Evolutionary conservation across 108 stramenopile species (phyloP).

Genomic region (Nannochloropsis oceanica): DNA sequence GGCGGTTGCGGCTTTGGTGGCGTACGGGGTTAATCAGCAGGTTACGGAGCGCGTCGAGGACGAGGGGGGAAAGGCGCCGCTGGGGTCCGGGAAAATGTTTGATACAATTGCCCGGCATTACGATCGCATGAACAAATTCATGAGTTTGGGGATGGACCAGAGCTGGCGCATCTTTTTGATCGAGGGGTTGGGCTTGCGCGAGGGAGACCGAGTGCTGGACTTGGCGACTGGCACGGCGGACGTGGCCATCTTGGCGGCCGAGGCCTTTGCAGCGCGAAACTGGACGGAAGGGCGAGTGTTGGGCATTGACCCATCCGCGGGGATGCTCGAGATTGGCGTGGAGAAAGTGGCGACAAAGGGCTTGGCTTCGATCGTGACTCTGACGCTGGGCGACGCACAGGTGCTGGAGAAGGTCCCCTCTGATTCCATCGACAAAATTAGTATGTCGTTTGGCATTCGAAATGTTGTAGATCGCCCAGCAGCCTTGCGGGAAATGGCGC

Average conservation of each 20-base stretch:
- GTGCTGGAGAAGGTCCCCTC: slow-evolving; percentile 32
- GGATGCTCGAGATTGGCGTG: slow-evolving; percentile 62
- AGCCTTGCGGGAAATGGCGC: slow-evolving; percentile 15
- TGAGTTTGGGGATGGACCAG: slow-evolving; percentile 64
- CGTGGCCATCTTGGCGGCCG: slow-evolving; percentile 64
- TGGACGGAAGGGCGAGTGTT: slow-evolving; percentile 19
- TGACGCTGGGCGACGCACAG: slow-evolving; percentile 53
- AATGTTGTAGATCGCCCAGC: slow-evolving; percentile 41
- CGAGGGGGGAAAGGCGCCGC: background rate
- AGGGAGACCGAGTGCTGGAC: slow-evolving; percentile 45
- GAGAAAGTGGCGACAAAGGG: slow-evolving; percentile 42
- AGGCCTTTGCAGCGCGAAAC: slow-evolving; percentile 29
- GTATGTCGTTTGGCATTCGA: slow-evolving; percentile 86
- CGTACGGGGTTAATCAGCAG: background rate
- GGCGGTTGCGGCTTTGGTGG: background rate
- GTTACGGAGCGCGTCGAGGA: background rate
- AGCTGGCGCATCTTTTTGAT: slow-evolving; percentile 62
- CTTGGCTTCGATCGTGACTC: slow-evolving; percentile 33
- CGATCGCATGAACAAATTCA: slow-evolving; percentile 60
- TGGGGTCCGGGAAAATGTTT: slow-evolving; percentile 66
- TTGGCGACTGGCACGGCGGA: slow-evolving; percentile 79
- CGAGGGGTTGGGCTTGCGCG: slow-evolving; percentile 22
- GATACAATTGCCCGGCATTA: slow-evolving; percentile 62
- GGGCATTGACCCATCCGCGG: slow-evolving; percentile 67
- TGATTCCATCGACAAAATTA: slow-evolving; percentile 58